A percentile compares a stretch with the other conserved stretches of the same genome.
Evolutionary conservation across 2,329 filamentous ascomycete genomes (phyloP).

Genomic region (Stemphylium vesicarium): DNA sequence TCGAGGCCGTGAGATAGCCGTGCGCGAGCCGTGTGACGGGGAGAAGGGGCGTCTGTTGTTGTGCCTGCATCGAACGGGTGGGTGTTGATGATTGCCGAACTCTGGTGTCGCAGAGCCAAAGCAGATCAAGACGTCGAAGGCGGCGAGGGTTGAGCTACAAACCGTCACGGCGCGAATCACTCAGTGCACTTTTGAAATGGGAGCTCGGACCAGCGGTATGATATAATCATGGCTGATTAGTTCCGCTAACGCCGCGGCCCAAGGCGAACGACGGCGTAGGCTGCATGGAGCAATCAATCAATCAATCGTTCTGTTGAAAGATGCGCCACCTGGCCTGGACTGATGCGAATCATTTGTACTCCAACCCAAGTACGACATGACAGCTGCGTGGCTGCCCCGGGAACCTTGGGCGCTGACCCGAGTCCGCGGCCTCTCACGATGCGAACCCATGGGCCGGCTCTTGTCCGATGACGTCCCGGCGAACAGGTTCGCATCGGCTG

Average conservation of each 20-base stretch:
- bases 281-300: neutral
- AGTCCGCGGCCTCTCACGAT: neutral
- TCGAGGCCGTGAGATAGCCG: slow-evolving; percentile 62
- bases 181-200: slow-evolving; percentile 10
- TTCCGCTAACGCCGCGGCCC: slow-evolving; percentile 13
- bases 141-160: slow-evolving; percentile 12
- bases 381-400: neutral
- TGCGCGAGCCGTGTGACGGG: slow-evolving; percentile 32
- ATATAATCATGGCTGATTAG: slow-evolving; percentile 17
- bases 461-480: neutral
- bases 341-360: neutral
- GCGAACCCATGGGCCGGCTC: slow-evolving; percentile 10
- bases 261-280: neutral
- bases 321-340: neutral
- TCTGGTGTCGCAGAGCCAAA: slow-evolving; percentile 31
- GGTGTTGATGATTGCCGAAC: slow-evolving; percentile 25
- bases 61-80: slow-evolving; percentile 45
- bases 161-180: slow-evolving; percentile 8
- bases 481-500: neutral
- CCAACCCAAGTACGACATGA: neutral
- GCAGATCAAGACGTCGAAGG: slow-evolving; percentile 20
- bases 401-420: neutral
- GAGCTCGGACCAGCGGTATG: slow-evolving; percentile 17
- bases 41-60: slow-evolving; percentile 47
- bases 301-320: neutral